phyloP scores from a whole-genome alignment of 2,329 filamentous ascomycete species.

The Pseudogymnoascus sp. region DNA sequence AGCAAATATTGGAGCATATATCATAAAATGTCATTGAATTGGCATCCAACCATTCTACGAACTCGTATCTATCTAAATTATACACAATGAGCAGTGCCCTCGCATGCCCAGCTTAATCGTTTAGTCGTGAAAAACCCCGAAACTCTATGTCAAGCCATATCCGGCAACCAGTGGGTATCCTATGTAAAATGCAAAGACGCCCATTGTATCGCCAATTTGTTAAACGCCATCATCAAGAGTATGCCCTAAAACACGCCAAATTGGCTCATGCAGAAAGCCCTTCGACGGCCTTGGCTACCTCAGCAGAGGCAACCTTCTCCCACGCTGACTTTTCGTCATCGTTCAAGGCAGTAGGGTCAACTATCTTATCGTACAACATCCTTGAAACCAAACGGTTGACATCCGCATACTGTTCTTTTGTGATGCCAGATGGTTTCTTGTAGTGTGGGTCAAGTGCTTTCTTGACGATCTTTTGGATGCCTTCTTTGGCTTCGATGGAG shows the following conservation, averaged over 20 bases:
- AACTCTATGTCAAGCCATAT: slow-evolving; percentile 1
- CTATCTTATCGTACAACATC: slow-evolving; percentile 68
- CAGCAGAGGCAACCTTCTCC: slow-evolving; percentile 69
- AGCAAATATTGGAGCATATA: neutral
- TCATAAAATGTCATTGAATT: slow-evolving; percentile 11
- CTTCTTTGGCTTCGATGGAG: slow-evolving; percentile 78
- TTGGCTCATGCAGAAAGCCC: slow-evolving; percentile 42
- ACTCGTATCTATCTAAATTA: slow-evolving; percentile 9
- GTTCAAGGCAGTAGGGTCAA: slow-evolving; percentile 45
- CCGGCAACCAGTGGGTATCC: slow-evolving; percentile 5
- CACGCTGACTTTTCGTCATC: slow-evolving; percentile 61
- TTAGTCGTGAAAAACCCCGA: neutral
- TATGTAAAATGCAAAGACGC: slow-evolving; percentile 1
- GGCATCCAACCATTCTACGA: slow-evolving; percentile 9
- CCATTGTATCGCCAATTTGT: slow-evolving; percentile 2
- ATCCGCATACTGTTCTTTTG: slow-evolving; percentile 81
- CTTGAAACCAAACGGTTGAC: slow-evolving; percentile 89
- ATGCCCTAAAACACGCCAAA: slow-evolving; percentile 7
- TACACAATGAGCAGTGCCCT: neutral
- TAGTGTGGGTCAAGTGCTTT: slow-evolving; percentile 68
- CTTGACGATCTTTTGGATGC: slow-evolving; percentile 83
- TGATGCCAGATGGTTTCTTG: slow-evolving; percentile 73
- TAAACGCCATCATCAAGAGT: slow-evolving; percentile 10
- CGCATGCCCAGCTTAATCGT: slow-evolving; percentile 4
- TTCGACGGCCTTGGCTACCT: slow-evolving; percentile 70